Evolutionary conservation across 208 protist genomes (phyloP), one percentile per base, ranked within the genome.

Genomic region (Trypanosoma caninum): DNA sequence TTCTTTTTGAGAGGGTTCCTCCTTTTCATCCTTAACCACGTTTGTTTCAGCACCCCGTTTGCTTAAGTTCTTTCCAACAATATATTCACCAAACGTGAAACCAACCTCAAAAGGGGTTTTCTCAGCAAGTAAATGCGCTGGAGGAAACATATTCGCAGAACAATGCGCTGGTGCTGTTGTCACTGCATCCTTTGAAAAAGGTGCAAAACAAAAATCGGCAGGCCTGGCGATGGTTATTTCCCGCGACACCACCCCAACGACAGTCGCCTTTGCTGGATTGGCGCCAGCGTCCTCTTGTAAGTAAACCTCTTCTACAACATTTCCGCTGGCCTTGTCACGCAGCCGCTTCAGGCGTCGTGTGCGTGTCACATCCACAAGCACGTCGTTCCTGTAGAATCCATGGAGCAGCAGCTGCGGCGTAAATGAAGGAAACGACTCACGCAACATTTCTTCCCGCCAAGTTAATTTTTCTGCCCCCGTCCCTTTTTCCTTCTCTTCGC

Each of bases 161-260:
- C 75, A 85, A 3, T 66, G 56, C 35, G 56, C 52, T 40, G 84
- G 78, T 9, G 62, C 56, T 20, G 52, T 53, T 37, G 14, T 42
- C 48, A 69, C 51, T 41, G 80, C 48, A 40, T 74, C 63, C 7
- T 52, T 38, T 14, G 74, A 76, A 54, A 81, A 85, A 30, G 78
- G 70, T 8, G 69, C 45, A 63, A 89, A 89, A 27, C 69, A 71
- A 48, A 91, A 91, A 71, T 94, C 87, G 2, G 87, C 87, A 0
- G 87, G 87, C 31, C 83, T 70, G 16, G 65, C 59, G 55, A 94
- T 55, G 47, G 77, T 57, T 54, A 91, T 44, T 57, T 91, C 78
- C 3, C 87, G 72, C 53, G 87, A 94, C 16, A 94, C 81, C 23
- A 94, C 77, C 6, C 87, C 87, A 10, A 91, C 42, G 2, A 91